Evolutionary conservation across 1,139 yeast genomes (phyloP).

Genomic region (Pichia sp.): DNA sequence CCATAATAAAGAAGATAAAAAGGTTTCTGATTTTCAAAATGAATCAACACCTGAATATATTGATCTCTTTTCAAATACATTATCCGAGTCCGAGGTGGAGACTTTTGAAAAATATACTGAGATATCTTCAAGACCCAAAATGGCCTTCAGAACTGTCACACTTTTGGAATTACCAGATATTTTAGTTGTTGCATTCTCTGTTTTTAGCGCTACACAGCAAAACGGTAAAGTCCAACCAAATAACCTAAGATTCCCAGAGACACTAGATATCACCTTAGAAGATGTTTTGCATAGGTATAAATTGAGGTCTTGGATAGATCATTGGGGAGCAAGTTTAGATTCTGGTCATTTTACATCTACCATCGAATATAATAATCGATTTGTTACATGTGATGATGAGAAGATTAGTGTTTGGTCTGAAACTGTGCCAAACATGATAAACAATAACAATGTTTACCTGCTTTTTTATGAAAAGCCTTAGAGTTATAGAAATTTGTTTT

Average conservation of each 20-base stretch:
- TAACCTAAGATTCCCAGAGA: slow-evolving; percentile 20
- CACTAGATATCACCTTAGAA: slow-evolving; percentile 15
- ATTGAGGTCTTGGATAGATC: slow-evolving; percentile 83
- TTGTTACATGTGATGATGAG: slow-evolving; percentile 79
- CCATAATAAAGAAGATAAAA: slow-evolving; percentile 1
- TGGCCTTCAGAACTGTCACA: slow-evolving; percentile 20
- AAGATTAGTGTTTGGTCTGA: slow-evolving; percentile 3
- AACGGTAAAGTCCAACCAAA: slow-evolving; percentile 16
- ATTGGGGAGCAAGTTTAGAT: slow-evolving; percentile 61
- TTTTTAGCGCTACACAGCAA: slow-evolving; percentile 22
- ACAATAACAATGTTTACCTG: slow-evolving; percentile 23
- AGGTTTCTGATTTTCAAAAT: slow-evolving; percentile 1
- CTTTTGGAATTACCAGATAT: slow-evolving; percentile 25
- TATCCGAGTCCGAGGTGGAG: slow-evolving; percentile 12
- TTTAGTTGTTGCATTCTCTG: slow-evolving; percentile 24
- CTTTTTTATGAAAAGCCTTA: slow-evolving; percentile 19
- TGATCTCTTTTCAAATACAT: slow-evolving; percentile 2
- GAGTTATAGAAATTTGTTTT: no score
- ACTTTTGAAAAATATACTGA: slow-evolving; percentile 15
- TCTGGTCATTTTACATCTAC: slow-evolving; percentile 93
- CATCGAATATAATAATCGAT: slow-evolving; percentile 50
- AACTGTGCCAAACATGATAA: neutral
- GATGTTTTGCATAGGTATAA: slow-evolving; percentile 35
- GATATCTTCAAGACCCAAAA: slow-evolving; percentile 14
- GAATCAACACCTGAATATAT: slow-evolving; percentile 1